These are phyloP conservation scores for Adansonia gregorii DNA, from an alignment of 441 rosid species.

Conservation along the genomic window DNA sequence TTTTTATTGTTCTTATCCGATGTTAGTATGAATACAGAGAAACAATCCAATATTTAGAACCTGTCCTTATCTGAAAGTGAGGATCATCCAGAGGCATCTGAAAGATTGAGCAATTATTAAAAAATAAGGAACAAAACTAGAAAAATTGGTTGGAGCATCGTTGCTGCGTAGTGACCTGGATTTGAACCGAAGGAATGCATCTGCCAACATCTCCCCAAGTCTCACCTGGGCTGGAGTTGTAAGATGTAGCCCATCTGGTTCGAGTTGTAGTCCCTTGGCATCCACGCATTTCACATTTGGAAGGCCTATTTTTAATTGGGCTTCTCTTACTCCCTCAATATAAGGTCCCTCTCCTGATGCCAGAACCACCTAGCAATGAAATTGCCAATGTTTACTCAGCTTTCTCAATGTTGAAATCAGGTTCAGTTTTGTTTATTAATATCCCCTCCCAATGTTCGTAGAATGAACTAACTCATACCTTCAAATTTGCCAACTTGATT, in stretches of 20 bases:
- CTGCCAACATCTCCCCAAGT: slow-evolving; percentile 62
- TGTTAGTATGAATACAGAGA: background rate
- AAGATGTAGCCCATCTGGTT: slow-evolving; percentile 68
- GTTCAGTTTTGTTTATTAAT: background rate
- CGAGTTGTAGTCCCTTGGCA: slow-evolving; percentile 68
- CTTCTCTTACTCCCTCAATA: slow-evolving; percentile 53
- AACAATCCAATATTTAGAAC: background rate
- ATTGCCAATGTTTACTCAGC: background rate
- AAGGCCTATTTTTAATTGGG: slow-evolving; percentile 48
- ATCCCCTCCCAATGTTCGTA: background rate
- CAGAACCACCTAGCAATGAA: slow-evolving; percentile 57
- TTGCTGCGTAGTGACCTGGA: slow-evolving; percentile 23
- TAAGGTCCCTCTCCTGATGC: slow-evolving; percentile 69
- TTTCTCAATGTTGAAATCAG: background rate
- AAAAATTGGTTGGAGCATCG: slow-evolving; percentile 14
- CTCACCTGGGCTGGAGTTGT: slow-evolving; percentile 68
- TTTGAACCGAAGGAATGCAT: slow-evolving; percentile 42
- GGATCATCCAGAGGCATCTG: slow-evolving; percentile 8
- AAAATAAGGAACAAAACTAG: slow-evolving; percentile 10
- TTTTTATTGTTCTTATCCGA: background rate
- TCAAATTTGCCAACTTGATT: background rate
- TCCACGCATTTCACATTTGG: slow-evolving; percentile 55
- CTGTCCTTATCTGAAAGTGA: background rate
- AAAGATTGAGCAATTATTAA: slow-evolving; percentile 4
- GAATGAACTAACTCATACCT: background rate